Percentiles rank a stretch among this genome's conserved stretches.
Evolutionary conservation across 257 asterid species (phyloP).

Genomic region (Petunia secreta): DNA sequence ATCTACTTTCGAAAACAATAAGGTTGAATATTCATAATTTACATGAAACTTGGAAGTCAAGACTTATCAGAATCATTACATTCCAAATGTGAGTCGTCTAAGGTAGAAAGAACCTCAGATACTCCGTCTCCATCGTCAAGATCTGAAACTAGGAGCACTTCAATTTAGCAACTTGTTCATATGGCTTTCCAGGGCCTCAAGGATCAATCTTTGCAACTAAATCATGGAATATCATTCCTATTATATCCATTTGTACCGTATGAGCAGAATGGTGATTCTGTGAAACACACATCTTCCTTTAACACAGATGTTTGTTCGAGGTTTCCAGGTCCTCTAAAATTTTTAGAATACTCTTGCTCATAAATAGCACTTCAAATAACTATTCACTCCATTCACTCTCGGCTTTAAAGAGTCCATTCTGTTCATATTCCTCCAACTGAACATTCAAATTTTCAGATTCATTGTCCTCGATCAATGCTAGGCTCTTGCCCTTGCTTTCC

Average conservation of each 20-base stretch:
- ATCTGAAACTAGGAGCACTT: no score
- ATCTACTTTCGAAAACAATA: no score
- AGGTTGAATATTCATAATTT: no score
- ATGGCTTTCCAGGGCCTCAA: no score
- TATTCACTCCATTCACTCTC: neutral
- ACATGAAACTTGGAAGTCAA: no score
- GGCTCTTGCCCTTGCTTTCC: neutral
- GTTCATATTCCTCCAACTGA: neutral
- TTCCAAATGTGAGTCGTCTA: no score
- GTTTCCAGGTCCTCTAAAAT: neutral
- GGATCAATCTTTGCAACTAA: neutral
- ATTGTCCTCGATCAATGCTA: neutral
- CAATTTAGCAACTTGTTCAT: no score
- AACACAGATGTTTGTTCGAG: neutral
- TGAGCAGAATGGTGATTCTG: neutral
- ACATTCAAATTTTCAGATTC: neutral
- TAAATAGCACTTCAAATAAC: neutral
- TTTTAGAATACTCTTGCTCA: neutral
- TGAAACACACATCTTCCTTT: neutral
- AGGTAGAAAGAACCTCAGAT: no score
- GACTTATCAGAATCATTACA: no score
- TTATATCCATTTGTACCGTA: neutral
- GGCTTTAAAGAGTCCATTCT: neutral
- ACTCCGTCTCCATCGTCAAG: no score
- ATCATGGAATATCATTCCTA: neutral